A percentile compares a stretch with the other conserved stretches of the same genome.
phyloP scores from a whole-genome alignment of 2,329 filamentous ascomycete species.

The Ambrosiella beaveri region DNA sequence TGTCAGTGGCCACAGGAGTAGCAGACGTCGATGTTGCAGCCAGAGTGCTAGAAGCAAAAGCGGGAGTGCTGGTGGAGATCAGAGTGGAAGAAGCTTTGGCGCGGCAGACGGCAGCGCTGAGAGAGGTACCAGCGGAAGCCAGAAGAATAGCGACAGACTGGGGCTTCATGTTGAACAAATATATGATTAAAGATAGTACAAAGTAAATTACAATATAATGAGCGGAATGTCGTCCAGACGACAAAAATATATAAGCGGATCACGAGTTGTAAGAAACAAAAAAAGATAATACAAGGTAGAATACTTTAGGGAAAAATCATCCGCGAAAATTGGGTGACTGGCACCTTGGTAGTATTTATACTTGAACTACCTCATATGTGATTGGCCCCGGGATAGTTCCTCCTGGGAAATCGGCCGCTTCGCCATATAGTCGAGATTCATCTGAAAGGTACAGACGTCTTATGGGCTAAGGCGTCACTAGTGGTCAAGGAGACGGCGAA shows the following conservation, averaged over 20 bases:
- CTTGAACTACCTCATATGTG: too few relatives aligned
- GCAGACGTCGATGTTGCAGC: neutral
- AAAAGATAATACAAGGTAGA: neutral
- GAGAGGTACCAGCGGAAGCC: neutral
- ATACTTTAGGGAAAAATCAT: too few relatives aligned
- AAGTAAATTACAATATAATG: neutral
- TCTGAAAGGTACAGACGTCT: neutral
- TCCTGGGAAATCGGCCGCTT: too few relatives aligned
- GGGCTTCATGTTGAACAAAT: constrained; percentile 1
- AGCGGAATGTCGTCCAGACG: constrained; percentile 3
- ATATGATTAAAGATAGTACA: neutral
- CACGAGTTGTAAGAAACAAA: neutral
- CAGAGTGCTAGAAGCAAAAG: neutral
- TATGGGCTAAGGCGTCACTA: neutral
- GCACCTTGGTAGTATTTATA: too few relatives aligned
- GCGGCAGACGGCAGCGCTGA: neutral
- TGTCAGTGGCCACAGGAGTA: neutral
- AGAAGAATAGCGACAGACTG: neutral
- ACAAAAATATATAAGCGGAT: neutral
- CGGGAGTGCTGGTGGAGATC: neutral
- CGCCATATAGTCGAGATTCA: too few relatives aligned
- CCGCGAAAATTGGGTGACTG: too few relatives aligned
- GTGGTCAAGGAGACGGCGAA: neutral
- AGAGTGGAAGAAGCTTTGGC: neutral
- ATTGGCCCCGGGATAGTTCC: too few relatives aligned